These are phyloP conservation scores for Mallotus japonicus DNA, from an alignment of 441 rosid species.

Conservation along the genomic window DNA sequence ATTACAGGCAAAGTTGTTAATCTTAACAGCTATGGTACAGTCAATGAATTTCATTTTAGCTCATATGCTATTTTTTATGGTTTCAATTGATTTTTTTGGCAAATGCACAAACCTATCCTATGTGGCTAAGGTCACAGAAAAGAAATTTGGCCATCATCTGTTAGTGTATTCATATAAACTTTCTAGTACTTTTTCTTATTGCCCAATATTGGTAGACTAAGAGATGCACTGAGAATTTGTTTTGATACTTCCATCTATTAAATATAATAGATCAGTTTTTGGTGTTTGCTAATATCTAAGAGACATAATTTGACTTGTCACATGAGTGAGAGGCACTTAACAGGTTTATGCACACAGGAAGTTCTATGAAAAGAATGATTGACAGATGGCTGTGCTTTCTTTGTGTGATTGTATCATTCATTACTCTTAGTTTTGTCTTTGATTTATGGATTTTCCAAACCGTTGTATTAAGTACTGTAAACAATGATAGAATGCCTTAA, in stretches of 20 bases:
- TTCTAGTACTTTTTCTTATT: background rate
- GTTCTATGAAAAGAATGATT: background rate
- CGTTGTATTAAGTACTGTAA: background rate
- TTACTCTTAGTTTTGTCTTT: background rate
- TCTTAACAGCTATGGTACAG: background rate
- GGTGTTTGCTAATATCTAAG: background rate
- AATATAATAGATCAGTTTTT: background rate
- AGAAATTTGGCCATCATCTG: background rate
- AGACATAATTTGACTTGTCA: background rate
- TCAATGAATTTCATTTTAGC: background rate
- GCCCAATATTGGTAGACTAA: background rate
- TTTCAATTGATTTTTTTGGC: background rate
- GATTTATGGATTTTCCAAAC: background rate
- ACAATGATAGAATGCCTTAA: background rate
- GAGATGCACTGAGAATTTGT: background rate
- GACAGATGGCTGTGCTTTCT: background rate
- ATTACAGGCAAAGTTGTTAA: background rate
- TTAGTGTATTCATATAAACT: background rate
- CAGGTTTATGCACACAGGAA: background rate
- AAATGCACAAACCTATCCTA: background rate
- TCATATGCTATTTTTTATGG: background rate
- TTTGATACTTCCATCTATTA: background rate
- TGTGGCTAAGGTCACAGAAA: background rate
- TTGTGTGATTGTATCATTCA: conserved; percentile 1
- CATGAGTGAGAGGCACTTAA: background rate